Evolutionary conservation across 1,284 basidiomycete genomes (phyloP), one percentile per base, ranked within the genome.

Genomic region (Trichosporon faecale): DNA sequence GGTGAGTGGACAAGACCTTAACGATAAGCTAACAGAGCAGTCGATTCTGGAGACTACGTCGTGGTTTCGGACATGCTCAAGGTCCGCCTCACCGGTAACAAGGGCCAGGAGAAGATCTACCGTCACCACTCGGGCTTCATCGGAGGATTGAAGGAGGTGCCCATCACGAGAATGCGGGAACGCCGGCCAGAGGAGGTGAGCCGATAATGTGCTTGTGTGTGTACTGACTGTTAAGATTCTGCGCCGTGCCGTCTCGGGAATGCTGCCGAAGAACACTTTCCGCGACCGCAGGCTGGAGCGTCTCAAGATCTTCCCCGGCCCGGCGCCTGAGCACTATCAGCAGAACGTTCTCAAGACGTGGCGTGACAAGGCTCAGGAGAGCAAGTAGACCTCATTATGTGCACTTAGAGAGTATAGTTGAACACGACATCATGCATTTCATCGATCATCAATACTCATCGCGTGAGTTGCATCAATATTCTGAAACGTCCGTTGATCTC

Each of bases 41-140:
- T 91, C 74, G 95, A 97, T 83, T 94, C 93, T 68, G 95, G 97
- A 35, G 97, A 99, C 88, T 99, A 98, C 83, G 95, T 99, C 35
- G 89, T 98, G 25, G 94, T 99, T 9, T 97, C 94, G 23, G 92
- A 99, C 80, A 92, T 94, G 2, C 86, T 89, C 69, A 88, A 91
- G 31, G 88, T 99, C 70, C 89, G 90, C 77, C 91, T 98, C 57
- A 94, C 96, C 0, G 97, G 97, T 27, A 88, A 89, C 77, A 99
- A 98, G 85, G 88, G 89, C 9, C 88, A 93, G 70, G 94, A 98
- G 79, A 88, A 95, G 75, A 82, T 96, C 11, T 99, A 95, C 85
- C 86, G 92, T 66, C 91, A 91, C 76, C 95, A 99, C 81, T 89
- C 94, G 0, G 94, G 95, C 89, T 98, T 88, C 79, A 93, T 95